phyloP scores from a whole-genome alignment of 2,329 filamentous ascomycete species.

The Ceratocystis ficicola region DNA sequence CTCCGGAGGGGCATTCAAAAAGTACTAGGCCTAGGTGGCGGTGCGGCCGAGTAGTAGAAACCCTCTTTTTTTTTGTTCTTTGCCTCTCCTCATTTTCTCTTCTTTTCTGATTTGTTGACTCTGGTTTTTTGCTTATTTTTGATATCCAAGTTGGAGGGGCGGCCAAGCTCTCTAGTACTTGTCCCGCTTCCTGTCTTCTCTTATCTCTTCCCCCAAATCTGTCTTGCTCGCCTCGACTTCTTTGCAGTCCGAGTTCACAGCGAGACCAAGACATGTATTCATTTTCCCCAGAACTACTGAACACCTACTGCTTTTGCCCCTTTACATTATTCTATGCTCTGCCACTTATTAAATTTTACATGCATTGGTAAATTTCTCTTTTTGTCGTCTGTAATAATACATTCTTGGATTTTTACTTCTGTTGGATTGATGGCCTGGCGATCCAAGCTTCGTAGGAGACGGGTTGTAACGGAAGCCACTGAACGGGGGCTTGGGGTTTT shows the following conservation, averaged over 20 bases:
- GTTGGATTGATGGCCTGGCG: not conserved
- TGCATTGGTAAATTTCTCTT: not conserved
- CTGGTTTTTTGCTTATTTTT: constrained; percentile 6
- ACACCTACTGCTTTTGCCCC: not conserved
- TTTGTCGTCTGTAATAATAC: not conserved
- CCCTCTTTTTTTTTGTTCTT: not conserved
- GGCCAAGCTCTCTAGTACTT: not conserved
- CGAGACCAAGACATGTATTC: not conserved
- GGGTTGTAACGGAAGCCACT: not conserved
- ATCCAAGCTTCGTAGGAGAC: not conserved
- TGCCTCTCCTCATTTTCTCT: not conserved
- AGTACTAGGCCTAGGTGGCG: constrained; percentile 25
- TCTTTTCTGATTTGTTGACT: not conserved
- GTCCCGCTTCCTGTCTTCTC: not conserved
- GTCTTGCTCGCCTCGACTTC: not conserved
- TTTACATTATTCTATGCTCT: not conserved
- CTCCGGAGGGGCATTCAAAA: constrained; percentile 38
- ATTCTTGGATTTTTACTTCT: not conserved
- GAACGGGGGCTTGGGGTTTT: not conserved
- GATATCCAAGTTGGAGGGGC: constrained; percentile 9
- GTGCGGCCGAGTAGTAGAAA: constrained; percentile 5
- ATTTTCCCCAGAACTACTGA: not conserved
- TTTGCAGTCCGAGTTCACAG: not conserved
- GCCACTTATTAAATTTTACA: not conserved
- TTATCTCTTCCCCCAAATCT: not conserved